Evolutionary conservation across 495 filamentous ascomycete genomes (phyloP).

Genomic region (Talaromyces ruber): DNA sequence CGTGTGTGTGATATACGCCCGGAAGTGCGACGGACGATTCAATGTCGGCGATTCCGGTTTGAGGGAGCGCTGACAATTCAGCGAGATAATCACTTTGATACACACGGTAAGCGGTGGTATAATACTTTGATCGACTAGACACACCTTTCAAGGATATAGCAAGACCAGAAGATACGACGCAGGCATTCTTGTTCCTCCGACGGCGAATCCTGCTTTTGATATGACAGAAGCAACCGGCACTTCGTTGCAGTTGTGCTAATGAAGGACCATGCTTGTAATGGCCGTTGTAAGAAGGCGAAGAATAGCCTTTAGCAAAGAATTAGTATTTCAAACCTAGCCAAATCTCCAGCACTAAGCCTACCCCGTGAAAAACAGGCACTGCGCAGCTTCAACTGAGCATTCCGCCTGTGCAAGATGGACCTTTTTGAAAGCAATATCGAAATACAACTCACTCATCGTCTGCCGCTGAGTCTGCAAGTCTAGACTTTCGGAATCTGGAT

Average conservation of each 20-base stretch:
- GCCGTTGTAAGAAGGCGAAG: conserved; percentile 11
- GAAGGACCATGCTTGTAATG: conserved; percentile 13
- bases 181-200: conserved; percentile 30
- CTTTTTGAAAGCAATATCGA: conserved; percentile 9
- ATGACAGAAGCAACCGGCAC: conserved; percentile 12
- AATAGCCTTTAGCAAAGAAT: conserved; percentile 6
- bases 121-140: background rate
- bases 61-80: conserved; percentile 33
- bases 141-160: conserved; percentile 36
- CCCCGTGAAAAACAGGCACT: conserved; percentile 12
- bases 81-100: conserved; percentile 14
- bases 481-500: background rate
- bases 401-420: conserved; percentile 10
- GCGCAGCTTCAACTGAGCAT: conserved; percentile 8
- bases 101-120: background rate
- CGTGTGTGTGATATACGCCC: conserved; percentile 16
- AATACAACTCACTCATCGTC: background rate
- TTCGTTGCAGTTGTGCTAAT: conserved; percentile 11
- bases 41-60: conserved; percentile 33
- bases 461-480: background rate
- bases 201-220: background rate
- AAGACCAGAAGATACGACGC: conserved; percentile 39
- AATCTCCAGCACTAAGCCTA: background rate
- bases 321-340: background rate
- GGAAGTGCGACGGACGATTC: conserved; percentile 34